phyloP scores from a whole-genome alignment of 192 early-diverging fungal species.

The Entophlyctis luteolus region DNA sequence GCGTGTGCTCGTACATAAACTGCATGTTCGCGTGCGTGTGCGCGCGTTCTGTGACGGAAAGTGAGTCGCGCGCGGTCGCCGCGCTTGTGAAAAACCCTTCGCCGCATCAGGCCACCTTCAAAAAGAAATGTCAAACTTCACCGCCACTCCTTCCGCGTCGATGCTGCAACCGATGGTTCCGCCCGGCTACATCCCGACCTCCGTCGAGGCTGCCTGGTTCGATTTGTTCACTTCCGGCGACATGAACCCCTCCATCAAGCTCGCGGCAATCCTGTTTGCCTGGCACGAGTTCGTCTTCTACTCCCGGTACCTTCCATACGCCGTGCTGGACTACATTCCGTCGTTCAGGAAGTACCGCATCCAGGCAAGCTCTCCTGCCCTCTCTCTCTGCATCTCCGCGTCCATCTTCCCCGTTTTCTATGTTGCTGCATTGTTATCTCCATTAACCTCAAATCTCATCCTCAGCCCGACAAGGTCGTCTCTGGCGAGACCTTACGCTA shows the following conservation, averaged over 20 bases:
- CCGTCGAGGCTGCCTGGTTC: constrained; percentile 29
- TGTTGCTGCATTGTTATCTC: too few relatives aligned
- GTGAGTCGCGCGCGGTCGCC: too few relatives aligned
- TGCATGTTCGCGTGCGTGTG: too few relatives aligned
- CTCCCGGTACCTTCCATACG: constrained; percentile 85
- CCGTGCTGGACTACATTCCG: constrained; percentile 80
- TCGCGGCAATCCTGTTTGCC: constrained; percentile 67
- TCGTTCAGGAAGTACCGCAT: constrained; percentile 85
- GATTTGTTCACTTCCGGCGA: constrained; percentile 26
- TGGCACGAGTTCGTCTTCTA: constrained; percentile 92
- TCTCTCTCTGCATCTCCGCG: neutral
- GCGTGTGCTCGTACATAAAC: too few relatives aligned
- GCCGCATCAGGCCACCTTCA: neutral
- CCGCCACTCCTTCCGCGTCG: neutral
- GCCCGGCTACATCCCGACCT: constrained; percentile 13
- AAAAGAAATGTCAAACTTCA: neutral
- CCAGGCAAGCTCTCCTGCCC: constrained; percentile 57
- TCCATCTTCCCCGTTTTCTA: neutral
- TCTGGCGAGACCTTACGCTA: constrained; percentile 66
- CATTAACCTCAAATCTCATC: neutral
- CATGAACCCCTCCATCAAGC: constrained; percentile 27
- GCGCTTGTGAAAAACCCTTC: too few relatives aligned
- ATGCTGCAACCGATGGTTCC: neutral
- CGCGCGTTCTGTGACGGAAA: too few relatives aligned
- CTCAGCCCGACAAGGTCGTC: constrained; percentile 1